phyloP scores from a whole-genome alignment of 305 asterid species.

The Ajuga reptans region DNA sequence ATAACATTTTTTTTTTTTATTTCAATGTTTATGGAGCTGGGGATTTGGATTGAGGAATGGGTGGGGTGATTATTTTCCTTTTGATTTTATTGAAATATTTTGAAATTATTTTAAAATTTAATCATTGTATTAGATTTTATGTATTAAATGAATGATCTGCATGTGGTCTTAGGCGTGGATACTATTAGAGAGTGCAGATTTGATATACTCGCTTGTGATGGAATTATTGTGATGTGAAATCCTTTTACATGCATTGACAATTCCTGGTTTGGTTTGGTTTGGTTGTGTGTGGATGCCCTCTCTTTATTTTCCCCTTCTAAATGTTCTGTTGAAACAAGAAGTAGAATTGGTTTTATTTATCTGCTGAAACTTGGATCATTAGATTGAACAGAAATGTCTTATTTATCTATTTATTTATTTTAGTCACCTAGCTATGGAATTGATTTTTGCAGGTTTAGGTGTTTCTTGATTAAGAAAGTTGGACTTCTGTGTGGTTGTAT shows the following conservation, averaged over 20 bases:
- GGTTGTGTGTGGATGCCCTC: background rate
- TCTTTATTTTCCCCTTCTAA: background rate
- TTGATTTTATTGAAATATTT: too few relatives aligned
- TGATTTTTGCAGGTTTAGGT: conserved; percentile 3
- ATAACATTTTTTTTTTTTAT: background rate
- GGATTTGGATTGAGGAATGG: conserved; percentile 14
- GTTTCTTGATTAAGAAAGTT: background rate
- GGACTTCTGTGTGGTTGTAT: background rate
- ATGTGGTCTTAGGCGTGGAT: conserved; percentile 5
- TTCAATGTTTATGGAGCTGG: background rate
- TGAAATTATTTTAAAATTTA: too few relatives aligned
- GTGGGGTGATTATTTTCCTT: conserved; percentile 3
- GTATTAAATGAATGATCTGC: conserved; percentile 24
- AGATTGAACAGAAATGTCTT: background rate
- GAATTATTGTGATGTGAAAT: conserved; percentile 5
- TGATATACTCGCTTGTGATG: conserved; percentile 10
- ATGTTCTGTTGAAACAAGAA: background rate
- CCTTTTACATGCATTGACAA: background rate
- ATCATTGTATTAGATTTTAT: background rate
- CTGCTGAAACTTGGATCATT: conserved; percentile 4
- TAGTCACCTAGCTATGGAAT: background rate
- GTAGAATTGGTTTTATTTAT: conserved; percentile 9
- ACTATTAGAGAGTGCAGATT: conserved; percentile 9
- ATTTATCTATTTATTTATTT: background rate
- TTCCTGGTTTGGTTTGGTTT: background rate